A percentile compares a stretch with the other conserved stretches of the same genome.
These are phyloP conservation scores for Syncephalastrum contaminatum DNA, from an alignment of 371 early-diverging fungal genomes.

Conservation along the genomic window DNA sequence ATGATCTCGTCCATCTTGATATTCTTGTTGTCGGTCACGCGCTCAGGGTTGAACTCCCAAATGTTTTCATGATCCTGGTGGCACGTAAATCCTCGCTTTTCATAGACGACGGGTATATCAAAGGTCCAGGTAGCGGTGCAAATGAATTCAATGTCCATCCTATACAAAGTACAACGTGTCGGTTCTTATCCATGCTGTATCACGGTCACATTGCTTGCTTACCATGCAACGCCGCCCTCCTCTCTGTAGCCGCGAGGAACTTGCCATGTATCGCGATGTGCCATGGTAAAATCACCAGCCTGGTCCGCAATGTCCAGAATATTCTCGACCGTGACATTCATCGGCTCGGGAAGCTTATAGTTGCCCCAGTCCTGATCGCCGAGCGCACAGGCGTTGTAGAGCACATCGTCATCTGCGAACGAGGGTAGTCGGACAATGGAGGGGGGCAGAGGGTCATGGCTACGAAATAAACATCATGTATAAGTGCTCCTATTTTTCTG, in stretches of 20 bases:
- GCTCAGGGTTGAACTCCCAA: constrained; percentile 36
- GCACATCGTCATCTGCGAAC: constrained; percentile 36
- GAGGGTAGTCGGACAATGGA: constrained; percentile 35
- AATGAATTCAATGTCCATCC: constrained; percentile 48
- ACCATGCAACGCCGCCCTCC: constrained; percentile 45
- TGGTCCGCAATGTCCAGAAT: constrained; percentile 33
- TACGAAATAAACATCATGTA: background rate
- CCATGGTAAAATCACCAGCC: constrained; percentile 48
- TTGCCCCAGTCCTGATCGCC: constrained; percentile 39
- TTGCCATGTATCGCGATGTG: constrained; percentile 48
- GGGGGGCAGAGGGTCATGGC: constrained; percentile 41
- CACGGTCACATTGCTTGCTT: constrained; percentile 2
- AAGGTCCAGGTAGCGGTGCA: constrained; percentile 38
- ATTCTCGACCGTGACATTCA: constrained; percentile 26
- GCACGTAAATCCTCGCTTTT: constrained; percentile 32
- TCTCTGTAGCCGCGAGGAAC: constrained; percentile 39
- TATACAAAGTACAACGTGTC: constrained; percentile 1
- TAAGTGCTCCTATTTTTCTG: background rate
- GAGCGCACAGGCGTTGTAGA: constrained; percentile 34
- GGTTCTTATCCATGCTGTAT: background rate
- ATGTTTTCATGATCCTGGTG: constrained; percentile 45
- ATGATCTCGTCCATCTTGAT: constrained; percentile 28
- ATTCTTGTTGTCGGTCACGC: constrained; percentile 23
- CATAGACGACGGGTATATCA: constrained; percentile 33
- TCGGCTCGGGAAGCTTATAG: constrained; percentile 21